These are phyloP conservation scores for Blastocystis sp. DNA, from an alignment of 352 stramenopile species.

Conservation along the genomic window DNA sequence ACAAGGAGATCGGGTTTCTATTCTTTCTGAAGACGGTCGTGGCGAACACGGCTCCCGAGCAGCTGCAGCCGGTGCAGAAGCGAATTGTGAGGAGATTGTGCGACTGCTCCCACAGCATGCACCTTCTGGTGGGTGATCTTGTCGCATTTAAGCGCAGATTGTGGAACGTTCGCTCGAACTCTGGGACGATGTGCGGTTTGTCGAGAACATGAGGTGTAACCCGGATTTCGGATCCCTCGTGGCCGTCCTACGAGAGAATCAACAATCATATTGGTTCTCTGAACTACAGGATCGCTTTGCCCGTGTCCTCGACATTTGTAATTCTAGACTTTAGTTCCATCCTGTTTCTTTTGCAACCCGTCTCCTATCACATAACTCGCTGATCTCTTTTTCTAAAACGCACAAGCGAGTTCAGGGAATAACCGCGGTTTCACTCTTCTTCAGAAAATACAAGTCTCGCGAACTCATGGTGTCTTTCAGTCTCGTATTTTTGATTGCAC, in stretches of 20 bases:
- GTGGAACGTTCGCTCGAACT: slow-evolving; percentile 12
- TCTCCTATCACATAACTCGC: too few species aligned
- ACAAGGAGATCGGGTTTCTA: slow-evolving; percentile 66
- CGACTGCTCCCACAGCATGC: neutral
- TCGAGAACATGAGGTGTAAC: slow-evolving; percentile 12
- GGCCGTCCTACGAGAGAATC: neutral
- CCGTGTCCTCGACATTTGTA: slow-evolving; percentile 16
- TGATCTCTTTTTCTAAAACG: too few species aligned
- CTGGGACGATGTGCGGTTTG: slow-evolving; percentile 11
- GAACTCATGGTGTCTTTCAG: neutral
- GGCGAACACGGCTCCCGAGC: neutral
- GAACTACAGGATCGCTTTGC: slow-evolving; percentile 3
- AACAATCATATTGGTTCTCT: slow-evolving; percentile 1
- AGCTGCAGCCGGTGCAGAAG: neutral
- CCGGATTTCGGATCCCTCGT: neutral
- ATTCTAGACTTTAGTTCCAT: neutral
- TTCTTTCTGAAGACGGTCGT: slow-evolving; percentile 29
- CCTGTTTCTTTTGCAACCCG: too few species aligned
- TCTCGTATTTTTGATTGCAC: neutral
- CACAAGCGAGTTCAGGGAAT: neutral
- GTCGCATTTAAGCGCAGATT: neutral
- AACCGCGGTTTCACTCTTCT: neutral
- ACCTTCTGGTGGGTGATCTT: neutral
- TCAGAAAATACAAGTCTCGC: neutral
- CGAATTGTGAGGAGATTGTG: slow-evolving; percentile 10